Percentiles rank a stretch among this genome's conserved stretches.
Conservation (phyloP, 176 grass and related monocot species). For the Carex scoparia region DNA sequence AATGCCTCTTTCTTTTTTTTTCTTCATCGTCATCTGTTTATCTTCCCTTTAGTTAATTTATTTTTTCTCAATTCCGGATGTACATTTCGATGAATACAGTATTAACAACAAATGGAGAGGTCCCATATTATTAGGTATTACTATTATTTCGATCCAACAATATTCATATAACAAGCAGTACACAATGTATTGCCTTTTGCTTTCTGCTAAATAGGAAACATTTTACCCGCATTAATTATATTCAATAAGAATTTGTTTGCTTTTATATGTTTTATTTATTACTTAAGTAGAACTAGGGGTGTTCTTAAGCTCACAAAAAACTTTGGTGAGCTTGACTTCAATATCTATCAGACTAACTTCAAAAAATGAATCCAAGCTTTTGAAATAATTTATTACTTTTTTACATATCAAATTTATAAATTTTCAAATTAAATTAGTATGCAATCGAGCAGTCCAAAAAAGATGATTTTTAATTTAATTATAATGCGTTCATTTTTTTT, state of each 20-base stretch:
- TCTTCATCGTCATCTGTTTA: conserved; percentile 12
- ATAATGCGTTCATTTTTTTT: too few species aligned
- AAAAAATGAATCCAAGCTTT: too few species aligned
- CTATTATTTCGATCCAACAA: background rate
- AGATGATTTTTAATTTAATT: too few species aligned
- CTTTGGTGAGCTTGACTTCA: too few species aligned
- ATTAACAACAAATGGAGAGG: background rate
- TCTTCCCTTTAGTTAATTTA: background rate
- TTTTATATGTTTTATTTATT: too few species aligned
- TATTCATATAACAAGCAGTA: background rate
- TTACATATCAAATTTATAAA: too few species aligned
- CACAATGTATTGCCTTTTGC: background rate
- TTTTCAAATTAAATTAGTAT: too few species aligned
- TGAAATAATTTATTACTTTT: too few species aligned
- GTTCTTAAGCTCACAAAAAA: too few species aligned
- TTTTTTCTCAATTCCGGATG: background rate
- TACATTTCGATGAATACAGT: background rate
- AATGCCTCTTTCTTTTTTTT: conserved; percentile 10
- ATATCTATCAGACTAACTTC: too few species aligned
- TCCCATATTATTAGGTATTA: background rate
- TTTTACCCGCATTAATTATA: background rate
- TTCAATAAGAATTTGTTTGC: background rate
- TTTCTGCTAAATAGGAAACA: background rate
- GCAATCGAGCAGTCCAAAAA: too few species aligned
- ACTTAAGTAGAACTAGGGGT: too few species aligned